Evolutionary conservation across 1,139 yeast genomes (phyloP).

Genomic region (Oligophagozyma castellii): DNA sequence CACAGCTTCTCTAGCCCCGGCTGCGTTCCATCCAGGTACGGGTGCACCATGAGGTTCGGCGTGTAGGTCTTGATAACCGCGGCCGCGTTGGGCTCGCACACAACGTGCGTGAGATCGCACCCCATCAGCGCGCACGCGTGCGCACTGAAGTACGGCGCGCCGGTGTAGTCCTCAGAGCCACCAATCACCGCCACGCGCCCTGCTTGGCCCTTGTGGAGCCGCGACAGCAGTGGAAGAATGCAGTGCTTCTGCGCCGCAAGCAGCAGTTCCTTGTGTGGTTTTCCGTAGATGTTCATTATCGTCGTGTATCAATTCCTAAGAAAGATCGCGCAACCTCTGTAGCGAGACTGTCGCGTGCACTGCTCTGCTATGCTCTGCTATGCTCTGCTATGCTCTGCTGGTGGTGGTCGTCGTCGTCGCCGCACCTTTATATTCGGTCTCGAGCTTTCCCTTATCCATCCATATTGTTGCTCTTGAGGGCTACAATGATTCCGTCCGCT

Average conservation of each 20-base stretch:
- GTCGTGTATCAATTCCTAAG: too few species aligned
- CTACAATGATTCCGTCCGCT: too few species aligned
- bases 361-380: too few species aligned
- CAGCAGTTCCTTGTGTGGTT: conserved; percentile 33
- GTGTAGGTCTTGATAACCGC: conserved; percentile 73
- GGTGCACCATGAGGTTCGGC: conserved; percentile 94
- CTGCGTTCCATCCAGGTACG: conserved; percentile 35
- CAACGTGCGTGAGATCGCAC: conserved; percentile 75
- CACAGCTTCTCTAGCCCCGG: conserved; percentile 36
- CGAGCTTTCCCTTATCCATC: too few species aligned
- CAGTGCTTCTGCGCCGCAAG: conserved; percentile 34
- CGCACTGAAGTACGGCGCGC: conserved; percentile 89
- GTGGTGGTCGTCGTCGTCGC: too few species aligned
- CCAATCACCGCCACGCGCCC: conserved; percentile 84
- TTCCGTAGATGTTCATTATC: neutral
- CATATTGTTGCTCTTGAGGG: too few species aligned
- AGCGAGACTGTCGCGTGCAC: too few species aligned
- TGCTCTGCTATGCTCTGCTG: too few species aligned
- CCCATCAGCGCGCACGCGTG: conserved; percentile 78
- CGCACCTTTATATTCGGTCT: too few species aligned
- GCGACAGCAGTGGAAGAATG: conserved; percentile 64
- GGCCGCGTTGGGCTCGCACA: conserved; percentile 72
- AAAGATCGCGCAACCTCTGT: too few species aligned
- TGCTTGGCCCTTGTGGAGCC: conserved; percentile 78
- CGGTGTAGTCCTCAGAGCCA: conserved; percentile 85